Conservation (phyloP, 768 basidiomycete species). For the Agaricus subrufescens region DNA sequence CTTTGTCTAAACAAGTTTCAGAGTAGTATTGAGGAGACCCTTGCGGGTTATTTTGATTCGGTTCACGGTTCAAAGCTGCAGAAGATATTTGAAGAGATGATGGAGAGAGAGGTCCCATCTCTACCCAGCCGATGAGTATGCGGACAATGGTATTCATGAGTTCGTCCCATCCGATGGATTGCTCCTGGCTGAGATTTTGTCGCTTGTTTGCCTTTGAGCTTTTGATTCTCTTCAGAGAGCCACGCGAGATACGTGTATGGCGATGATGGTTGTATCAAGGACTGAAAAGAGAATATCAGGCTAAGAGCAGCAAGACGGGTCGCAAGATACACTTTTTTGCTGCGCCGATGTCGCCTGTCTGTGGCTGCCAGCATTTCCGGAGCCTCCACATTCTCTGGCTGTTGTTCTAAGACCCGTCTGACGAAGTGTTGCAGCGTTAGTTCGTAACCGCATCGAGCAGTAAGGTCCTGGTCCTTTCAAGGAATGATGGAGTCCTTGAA, state of each 20-base stretch:
- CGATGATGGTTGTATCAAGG: constrained; percentile 36
- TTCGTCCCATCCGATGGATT: constrained; percentile 48
- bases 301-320: background rate
- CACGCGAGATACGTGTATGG: constrained; percentile 60
- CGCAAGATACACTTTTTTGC: background rate
- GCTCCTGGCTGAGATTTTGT: constrained; percentile 26
- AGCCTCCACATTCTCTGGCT: constrained; percentile 51
- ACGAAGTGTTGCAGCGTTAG: too few species aligned
- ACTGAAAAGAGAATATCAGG: constrained; percentile 43
- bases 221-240: constrained; percentile 62
- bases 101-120: constrained; percentile 86
- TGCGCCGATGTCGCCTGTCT: constrained; percentile 71
- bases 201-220: constrained; percentile 69
- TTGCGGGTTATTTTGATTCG: constrained; percentile 77
- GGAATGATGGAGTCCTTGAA: constrained; percentile 33
- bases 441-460: constrained; percentile 65
- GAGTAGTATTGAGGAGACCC: constrained; percentile 61
- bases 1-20: constrained; percentile 63
- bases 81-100: constrained; percentile 13
- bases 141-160: constrained; percentile 65
- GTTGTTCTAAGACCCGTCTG: constrained; percentile 46
- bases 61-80: constrained; percentile 69
- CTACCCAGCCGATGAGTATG: constrained; percentile 83
- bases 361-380: constrained; percentile 47
- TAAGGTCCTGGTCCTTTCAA: constrained; percentile 53